Evolutionary conservation across 306 rosid genomes (phyloP).

Genomic region (Trifolium pratense): DNA sequence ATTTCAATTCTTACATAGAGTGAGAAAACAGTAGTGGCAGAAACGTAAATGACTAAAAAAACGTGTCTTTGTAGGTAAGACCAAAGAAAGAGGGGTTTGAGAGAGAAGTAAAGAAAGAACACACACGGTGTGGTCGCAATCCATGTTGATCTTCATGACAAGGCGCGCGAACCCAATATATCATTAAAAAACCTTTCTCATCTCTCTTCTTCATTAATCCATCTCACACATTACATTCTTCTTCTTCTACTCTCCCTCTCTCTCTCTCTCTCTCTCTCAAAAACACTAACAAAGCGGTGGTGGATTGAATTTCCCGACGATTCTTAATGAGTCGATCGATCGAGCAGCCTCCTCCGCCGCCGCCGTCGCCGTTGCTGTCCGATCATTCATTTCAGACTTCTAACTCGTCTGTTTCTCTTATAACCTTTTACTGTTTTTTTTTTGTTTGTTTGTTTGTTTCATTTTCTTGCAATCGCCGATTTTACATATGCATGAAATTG

Average conservation of each 20-base stretch:
- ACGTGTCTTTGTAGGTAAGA: background rate
- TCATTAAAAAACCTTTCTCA: background rate
- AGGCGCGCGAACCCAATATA: background rate
- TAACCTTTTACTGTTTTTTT: background rate
- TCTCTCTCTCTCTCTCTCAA: background rate
- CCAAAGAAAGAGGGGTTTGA: conserved; percentile 11
- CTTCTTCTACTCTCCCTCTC: background rate
- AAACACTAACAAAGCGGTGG: background rate
- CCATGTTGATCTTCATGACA: conserved; percentile 16
- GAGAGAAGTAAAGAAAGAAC: background rate
- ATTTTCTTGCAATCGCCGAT: background rate
- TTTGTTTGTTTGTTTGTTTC: background rate
- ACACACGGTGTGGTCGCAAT: conserved; percentile 3
- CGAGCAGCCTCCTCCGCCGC: conserved; percentile 64
- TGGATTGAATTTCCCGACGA: background rate
- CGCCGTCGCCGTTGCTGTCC: conserved; percentile 27
- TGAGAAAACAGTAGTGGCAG: background rate
- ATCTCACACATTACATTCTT: background rate
- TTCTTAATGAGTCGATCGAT: conserved; percentile 50
- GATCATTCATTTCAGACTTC: conserved; percentile 40
- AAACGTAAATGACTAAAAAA: background rate
- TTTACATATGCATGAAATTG: background rate
- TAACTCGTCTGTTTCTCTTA: conserved; percentile 40
- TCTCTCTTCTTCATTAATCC: background rate
- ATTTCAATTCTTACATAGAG: too few relatives aligned